Conservation (phyloP, 177 flowering plant genomes). For the Tripterygium wilfordii region DNA sequence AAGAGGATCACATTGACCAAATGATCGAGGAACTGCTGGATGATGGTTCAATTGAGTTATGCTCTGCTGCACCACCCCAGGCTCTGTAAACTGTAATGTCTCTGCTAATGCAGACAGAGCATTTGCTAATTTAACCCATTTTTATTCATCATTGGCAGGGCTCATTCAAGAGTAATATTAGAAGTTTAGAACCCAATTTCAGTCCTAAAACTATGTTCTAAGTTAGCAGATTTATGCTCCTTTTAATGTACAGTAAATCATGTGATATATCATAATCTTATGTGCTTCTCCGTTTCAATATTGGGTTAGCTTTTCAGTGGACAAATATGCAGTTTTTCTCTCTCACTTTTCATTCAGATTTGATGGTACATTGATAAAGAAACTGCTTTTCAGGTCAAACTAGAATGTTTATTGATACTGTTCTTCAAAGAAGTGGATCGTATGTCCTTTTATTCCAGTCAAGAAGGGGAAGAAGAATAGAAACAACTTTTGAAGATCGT, state of each 20-base stretch:
- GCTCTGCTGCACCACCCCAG: constrained; percentile 20
- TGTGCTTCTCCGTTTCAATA: too few species aligned
- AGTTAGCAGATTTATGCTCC: constrained; percentile 16
- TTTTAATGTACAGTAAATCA: constrained; percentile 29
- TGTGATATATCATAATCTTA: not conserved
- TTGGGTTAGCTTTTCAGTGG: too few species aligned
- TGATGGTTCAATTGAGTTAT: constrained; percentile 55
- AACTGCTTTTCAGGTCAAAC: too few species aligned
- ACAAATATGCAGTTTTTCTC: too few species aligned
- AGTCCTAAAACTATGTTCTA: constrained; percentile 5
- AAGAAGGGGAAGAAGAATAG: too few species aligned
- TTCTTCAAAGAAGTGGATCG: too few species aligned
- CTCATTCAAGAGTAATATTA: not conserved
- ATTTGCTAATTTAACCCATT: constrained; percentile 21
- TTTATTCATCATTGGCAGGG: constrained; percentile 14
- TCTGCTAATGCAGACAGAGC: constrained; percentile 12
- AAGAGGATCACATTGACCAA: constrained; percentile 77
- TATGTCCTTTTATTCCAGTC: too few species aligned
- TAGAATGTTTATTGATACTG: too few species aligned
- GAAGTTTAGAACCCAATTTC: not conserved
- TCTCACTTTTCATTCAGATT: too few species aligned
- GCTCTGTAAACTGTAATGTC: constrained; percentile 16
- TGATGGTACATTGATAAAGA: too few species aligned
- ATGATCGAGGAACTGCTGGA: constrained; percentile 81
- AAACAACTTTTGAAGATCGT: too few species aligned